Evolutionary conservation across 2,329 filamentous ascomycete genomes (phyloP).

Genomic region (Verticillium dahliae): DNA sequence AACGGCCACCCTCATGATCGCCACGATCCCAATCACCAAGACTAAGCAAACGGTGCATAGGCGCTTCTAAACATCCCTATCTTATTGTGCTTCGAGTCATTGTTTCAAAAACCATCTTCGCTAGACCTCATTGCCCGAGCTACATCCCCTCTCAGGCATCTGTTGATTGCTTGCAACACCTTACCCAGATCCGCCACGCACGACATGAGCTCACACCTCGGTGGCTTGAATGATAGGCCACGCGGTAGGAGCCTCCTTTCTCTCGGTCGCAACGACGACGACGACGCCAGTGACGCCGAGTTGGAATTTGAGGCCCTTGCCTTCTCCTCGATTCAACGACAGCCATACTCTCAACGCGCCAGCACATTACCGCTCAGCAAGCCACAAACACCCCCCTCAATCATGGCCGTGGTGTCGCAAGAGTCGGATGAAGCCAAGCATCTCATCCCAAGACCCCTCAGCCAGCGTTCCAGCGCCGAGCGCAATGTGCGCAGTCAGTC

Average conservation of each 20-base stretch:
- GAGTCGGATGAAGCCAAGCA: conserved; percentile 53
- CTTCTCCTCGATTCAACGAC: neutral
- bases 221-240: neutral
- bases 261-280: neutral
- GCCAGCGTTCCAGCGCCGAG: conserved; percentile 46
- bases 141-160: neutral
- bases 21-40: neutral
- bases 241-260: neutral
- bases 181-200: neutral
- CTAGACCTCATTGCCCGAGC: neutral
- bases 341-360: neutral
- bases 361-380: neutral
- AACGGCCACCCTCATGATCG: neutral
- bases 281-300: neutral
- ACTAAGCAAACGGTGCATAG: no score
- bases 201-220: neutral
- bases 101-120: no score
- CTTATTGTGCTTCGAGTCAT: neutral
- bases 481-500: conserved; percentile 97
- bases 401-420: neutral
- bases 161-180: neutral
- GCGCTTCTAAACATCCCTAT: no score
- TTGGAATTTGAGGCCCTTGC: neutral
- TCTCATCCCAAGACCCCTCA: conserved; percentile 46
- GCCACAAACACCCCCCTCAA: neutral